A percentile compares a stretch with the other conserved stretches of the same genome.
Conservation (phyloP, 306 rosid species). For the Malus sieversii region DNA sequence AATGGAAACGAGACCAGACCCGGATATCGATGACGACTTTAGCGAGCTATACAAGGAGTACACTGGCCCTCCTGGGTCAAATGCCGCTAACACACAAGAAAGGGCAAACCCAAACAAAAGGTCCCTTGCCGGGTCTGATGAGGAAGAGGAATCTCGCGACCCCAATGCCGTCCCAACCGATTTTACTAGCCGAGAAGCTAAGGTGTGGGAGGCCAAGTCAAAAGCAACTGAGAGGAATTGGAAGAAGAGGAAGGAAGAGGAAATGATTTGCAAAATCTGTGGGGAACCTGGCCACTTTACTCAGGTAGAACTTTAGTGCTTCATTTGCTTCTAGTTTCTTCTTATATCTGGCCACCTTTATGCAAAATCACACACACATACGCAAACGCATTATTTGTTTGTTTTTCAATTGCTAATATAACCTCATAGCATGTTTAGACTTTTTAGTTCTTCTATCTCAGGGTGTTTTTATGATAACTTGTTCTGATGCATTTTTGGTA, state of each 20-base stretch:
- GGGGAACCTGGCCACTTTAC: constrained; percentile 98
- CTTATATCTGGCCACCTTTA: background rate
- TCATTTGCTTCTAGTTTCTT: background rate
- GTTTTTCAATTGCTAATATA: background rate
- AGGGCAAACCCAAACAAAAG: constrained; percentile 53
- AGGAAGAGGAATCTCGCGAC: constrained; percentile 72
- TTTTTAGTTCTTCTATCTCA: background rate
- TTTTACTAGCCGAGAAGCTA: constrained; percentile 97
- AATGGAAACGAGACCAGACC: constrained; percentile 73
- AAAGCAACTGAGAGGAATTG: constrained; percentile 98
- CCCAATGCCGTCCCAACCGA: constrained; percentile 97
- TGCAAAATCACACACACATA: background rate
- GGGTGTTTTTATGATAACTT: constrained; percentile 14
- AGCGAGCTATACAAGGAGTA: constrained; percentile 92
- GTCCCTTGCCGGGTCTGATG: constrained; percentile 74
- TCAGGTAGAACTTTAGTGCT: constrained; percentile 48
- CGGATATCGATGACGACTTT: constrained; percentile 80
- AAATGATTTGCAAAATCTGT: constrained; percentile 92
- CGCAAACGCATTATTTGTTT: background rate
- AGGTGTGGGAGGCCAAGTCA: constrained; percentile 99
- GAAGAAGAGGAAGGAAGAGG: constrained; percentile 99
- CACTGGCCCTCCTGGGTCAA: constrained; percentile 70
- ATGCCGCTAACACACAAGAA: constrained; percentile 43
- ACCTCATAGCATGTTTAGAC: background rate
- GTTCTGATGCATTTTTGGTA: constrained; percentile 12